These are phyloP conservation scores for Cutaneotrichosporon cutaneum DNA, from an alignment of 1,284 basidiomycete species.

Conservation along the genomic window DNA sequence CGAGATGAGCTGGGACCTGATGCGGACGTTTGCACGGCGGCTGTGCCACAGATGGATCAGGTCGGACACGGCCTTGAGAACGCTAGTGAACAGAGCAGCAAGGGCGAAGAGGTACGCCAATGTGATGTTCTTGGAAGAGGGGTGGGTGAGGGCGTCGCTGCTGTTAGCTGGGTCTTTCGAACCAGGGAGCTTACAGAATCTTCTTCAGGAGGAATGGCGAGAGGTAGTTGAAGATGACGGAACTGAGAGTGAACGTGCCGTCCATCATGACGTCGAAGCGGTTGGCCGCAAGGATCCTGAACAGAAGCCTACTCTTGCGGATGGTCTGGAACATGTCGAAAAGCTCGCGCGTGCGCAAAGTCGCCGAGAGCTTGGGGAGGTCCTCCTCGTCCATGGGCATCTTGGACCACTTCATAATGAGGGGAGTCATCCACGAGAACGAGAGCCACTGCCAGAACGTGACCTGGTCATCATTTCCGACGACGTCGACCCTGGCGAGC, in stretches of 20 bases:
- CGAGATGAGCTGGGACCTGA: conserved; percentile 68
- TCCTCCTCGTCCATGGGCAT: conserved; percentile 67
- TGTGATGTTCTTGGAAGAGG: background rate
- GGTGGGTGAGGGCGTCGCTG: conserved; percentile 1
- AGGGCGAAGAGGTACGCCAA: conserved; percentile 69
- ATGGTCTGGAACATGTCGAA: conserved; percentile 59
- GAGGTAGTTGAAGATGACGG: conserved; percentile 66
- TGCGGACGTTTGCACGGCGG: conserved; percentile 67
- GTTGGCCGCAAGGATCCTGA: conserved; percentile 66
- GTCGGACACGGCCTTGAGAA: conserved; percentile 64
- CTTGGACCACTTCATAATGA: conserved; percentile 63
- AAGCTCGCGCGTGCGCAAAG: conserved; percentile 65
- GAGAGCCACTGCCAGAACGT: conserved; percentile 74
- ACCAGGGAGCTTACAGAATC: conserved; percentile 42
- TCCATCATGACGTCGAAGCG: conserved; percentile 71
- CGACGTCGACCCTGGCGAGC: conserved; percentile 27
- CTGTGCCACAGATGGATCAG: conserved; percentile 75
- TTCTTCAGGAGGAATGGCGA: conserved; percentile 52
- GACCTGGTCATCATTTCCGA: conserved; percentile 62
- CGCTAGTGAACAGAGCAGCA: conserved; percentile 63
- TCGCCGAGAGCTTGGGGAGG: conserved; percentile 68
- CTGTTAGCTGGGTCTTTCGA: background rate
- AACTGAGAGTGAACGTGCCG: conserved; percentile 62
- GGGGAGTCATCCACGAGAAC: conserved; percentile 71
- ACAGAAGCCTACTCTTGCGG: conserved; percentile 58